Base-by-base conservation (phyloP, 2,329 filamentous ascomycete species). In the Ascochyta lentis region DNA sequence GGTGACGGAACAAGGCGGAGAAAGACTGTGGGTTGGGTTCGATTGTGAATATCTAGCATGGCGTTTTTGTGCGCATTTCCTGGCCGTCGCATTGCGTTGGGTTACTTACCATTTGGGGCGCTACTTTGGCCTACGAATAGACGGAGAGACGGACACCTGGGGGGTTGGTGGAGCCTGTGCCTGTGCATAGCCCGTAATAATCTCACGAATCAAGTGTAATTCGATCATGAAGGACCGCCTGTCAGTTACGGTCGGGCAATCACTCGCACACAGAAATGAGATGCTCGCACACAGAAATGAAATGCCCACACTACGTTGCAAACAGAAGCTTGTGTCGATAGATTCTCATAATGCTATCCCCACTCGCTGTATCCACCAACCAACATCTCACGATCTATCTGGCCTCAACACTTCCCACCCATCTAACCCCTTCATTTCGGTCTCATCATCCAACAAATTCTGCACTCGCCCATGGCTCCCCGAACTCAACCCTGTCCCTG, bases 321-420 rank as follows among this genome's bases (percentile, higher is more conserved):
- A 10, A 12, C 27, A 12, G 10, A 29, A 29, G 27, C 27, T 29
- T 10, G 29, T 15, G 13, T 31, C 10, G 13, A 5, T 13, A 13
- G 6, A 15, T 29, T 29, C 9, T 29, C 27, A 9, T 3, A 29
- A 26, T 3, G 26, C 26, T 29, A 29, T 12, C 7, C 8, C 6
- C 7, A 7, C 9, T 29, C 27, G 24, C 24, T 6, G 24, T 8
- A 26, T 26, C 27, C 8, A 3, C 27, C 27, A 29, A 3, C 27
- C 27, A 29, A 9, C 27, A 23, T 39, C 10, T 39, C 19, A 39
- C 37, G 37, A 51, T 10, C 42, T 27, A 5, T 38, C 53, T 7
- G 75, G 75, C 50, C 62, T 69, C 47, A 78, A 57, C 26, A 76
- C 76, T 60, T 77, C 75, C 76, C 76, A 78, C 34, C 71, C 72